Base-by-base conservation (phyloP, 108 stramenopile species). In the Nitzschia sp. region DNA sequence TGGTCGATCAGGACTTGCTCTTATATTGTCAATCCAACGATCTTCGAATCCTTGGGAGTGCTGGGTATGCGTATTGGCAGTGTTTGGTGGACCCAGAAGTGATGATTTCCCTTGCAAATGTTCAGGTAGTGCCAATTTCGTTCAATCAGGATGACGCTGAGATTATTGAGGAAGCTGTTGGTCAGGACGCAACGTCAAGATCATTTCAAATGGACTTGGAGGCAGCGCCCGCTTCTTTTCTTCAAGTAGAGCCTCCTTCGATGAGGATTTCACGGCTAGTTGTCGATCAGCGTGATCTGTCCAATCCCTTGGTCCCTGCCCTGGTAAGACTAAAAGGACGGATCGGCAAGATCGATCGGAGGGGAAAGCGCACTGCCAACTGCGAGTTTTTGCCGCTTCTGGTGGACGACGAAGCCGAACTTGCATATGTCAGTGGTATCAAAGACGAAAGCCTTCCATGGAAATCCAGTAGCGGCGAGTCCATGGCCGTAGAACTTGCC, bases 401-500 rank as follows among this genome's bases (percentile, higher is more conserved):
- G 9, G 64, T 5, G 49, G 35, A 51, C 49, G 19, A 21, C 21
- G 17, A 25, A 32, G 15, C 11, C 8, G 57, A 30, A 30, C 15
- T 30, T 18, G 46, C 27, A 35, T 24, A 46, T 21, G 46, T 46
- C 18, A 21, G 18, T 9, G 24, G 46, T 9, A 24, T 29, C 25
- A 0, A 59, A 17, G 19, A 36, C 0, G 48, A 53, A 2, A 27
- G 58, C n/a, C 15, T 34, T 48, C 71, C 71, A 13, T 80, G 79
- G 79, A 59, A 42, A 45, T 46, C 30, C 18, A 42, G 5, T 9
- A 18, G 36, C 25, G 68, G 68, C 23, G 13, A 58, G 45, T 21
- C 30, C 46, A 59, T 80, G 69, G 33, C 64, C 9, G 70, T 80
- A 3, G 59, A 71, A 24, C 49, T 80, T n/a, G 42, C 65, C 35